Conservation (phyloP, 805 yeast genomes). For the Jamesozyma jinghongensis region DNA sequence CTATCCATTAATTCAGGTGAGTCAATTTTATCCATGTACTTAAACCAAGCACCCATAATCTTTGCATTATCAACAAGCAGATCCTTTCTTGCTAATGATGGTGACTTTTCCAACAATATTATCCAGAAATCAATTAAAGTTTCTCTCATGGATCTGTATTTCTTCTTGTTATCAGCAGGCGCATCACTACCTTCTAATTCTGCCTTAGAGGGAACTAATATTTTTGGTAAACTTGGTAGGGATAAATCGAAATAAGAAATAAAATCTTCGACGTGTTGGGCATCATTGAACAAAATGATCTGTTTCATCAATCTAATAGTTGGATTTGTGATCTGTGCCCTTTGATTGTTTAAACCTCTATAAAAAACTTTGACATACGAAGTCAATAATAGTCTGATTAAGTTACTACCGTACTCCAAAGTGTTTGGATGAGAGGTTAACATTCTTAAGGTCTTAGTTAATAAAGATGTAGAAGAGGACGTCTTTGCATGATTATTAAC, state of each 20-base stretch:
- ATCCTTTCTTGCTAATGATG: constrained; percentile 55
- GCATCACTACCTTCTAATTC: constrained; percentile 34
- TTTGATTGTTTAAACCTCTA: constrained; percentile 51
- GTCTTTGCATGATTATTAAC: constrained; percentile 45
- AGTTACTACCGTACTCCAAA: constrained; percentile 13
- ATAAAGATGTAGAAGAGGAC: constrained; percentile 34
- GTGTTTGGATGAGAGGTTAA: constrained; percentile 13
- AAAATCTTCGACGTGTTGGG: constrained; percentile 47
- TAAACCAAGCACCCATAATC: constrained; percentile 59
- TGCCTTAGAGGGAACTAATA: constrained; percentile 44
- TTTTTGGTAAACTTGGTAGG: constrained; percentile 49
- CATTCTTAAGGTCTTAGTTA: constrained; percentile 32
- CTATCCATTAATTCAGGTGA: constrained; percentile 33
- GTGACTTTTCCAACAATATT: constrained; percentile 38
- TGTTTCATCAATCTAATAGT: constrained; percentile 47
- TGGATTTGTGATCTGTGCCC: constrained; percentile 54
- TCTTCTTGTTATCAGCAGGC: constrained; percentile 23
- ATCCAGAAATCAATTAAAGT: constrained; percentile 57
- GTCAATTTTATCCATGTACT: constrained; percentile 49
- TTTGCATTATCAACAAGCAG: constrained; percentile 47
- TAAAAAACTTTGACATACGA: constrained; percentile 56
- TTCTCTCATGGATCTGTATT: constrained; percentile 42
- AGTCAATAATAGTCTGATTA: constrained; percentile 42
- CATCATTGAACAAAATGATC: constrained; percentile 41
- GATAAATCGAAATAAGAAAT: constrained; percentile 60